phyloP scores from a whole-genome alignment of 768 basidiomycete species.

The Pholiota conissans region DNA sequence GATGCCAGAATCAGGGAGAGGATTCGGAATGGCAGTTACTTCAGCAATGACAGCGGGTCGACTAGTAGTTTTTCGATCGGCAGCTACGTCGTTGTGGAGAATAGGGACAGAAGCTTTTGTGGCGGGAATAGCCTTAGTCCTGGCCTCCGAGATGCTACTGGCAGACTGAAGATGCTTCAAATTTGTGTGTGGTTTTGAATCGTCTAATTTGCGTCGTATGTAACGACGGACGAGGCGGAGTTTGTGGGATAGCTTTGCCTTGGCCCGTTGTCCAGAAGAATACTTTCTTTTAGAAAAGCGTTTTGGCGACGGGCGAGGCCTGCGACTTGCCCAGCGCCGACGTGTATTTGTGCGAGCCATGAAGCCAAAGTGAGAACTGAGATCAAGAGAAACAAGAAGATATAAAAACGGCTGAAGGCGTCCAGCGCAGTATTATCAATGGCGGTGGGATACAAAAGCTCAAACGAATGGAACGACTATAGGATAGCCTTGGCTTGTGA shows the following conservation, averaged over 20 bases:
- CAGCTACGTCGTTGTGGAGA: constrained; percentile 11
- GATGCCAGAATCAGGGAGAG: constrained; percentile 45
- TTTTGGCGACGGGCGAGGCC: constrained; percentile 10
- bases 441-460: neutral
- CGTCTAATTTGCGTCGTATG: constrained; percentile 8
- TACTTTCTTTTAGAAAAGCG: constrained; percentile 2
- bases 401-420: constrained; percentile 7
- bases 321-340: constrained; percentile 13
- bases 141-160: constrained; percentile 1
- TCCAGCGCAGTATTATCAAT: constrained; percentile 16
- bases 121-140: constrained; percentile 7
- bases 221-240: constrained; percentile 22
- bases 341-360: neutral
- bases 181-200: neutral
- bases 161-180: constrained; percentile 1
- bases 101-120: constrained; percentile 8
- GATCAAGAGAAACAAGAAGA: neutral
- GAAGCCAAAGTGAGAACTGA: neutral
- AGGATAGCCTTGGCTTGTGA: neutral
- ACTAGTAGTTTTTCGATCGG: constrained; percentile 13
- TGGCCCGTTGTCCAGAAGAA: constrained; percentile 5
- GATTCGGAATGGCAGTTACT: constrained; percentile 46
- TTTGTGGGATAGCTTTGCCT: constrained; percentile 13
- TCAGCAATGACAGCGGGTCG: constrained; percentile 27
- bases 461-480: constrained; percentile 1